Percentiles rank a stretch among this genome's conserved stretches.
These are phyloP conservation scores for Fraxinus ornus DNA, from an alignment of 305 asterid species.

Conservation along the genomic window DNA sequence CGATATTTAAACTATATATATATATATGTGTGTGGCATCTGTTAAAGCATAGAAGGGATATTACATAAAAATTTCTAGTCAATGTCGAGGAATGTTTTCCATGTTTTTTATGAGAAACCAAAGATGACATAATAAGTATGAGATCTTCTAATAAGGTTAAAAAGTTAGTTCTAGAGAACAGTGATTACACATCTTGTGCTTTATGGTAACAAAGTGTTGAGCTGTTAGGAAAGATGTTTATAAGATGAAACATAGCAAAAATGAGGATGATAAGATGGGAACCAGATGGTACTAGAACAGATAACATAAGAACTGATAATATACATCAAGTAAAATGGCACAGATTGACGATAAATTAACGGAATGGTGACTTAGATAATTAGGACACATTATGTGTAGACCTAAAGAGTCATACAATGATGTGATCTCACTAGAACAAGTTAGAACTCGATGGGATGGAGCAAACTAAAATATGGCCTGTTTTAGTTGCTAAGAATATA, in stretches of 20 bases:
- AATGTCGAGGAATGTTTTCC: neutral
- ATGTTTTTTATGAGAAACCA: neutral
- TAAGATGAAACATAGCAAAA: neutral
- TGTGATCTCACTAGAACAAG: neutral
- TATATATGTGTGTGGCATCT: neutral
- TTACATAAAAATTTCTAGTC: neutral
- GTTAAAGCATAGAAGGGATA: neutral
- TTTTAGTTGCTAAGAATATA: neutral
- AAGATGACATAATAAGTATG: neutral
- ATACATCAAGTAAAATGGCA: neutral
- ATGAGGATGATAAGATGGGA: neutral
- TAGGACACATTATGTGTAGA: neutral
- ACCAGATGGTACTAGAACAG: neutral
- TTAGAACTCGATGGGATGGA: neutral
- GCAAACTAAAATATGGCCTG: neutral
- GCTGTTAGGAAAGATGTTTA: neutral
- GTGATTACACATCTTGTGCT: neutral
- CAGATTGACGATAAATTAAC: neutral
- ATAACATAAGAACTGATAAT: neutral
- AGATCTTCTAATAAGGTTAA: neutral
- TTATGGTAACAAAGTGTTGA: neutral
- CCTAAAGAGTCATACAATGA: neutral
- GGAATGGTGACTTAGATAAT: neutral
- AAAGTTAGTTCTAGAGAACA: neutral
- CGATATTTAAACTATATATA: no score